These are phyloP conservation scores for Mycena sp. DNA, from an alignment of 1,284 basidiomycete genomes.

Conservation along the genomic window DNA sequence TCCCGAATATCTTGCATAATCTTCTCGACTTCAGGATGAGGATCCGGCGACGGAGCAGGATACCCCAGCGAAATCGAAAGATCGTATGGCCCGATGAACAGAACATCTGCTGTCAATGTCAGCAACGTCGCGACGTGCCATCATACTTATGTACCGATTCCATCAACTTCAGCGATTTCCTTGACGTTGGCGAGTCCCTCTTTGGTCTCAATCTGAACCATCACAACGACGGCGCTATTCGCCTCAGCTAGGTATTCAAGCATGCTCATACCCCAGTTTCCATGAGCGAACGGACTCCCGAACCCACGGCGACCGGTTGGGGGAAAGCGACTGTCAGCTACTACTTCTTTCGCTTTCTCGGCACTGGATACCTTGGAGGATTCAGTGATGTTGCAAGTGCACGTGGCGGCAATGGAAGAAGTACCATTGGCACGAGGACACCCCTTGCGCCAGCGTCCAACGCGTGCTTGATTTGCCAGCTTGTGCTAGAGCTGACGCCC, in stretches of 20 bases:
- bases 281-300: conserved; percentile 68
- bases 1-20: conserved; percentile 67
- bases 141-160: conserved; percentile 57
- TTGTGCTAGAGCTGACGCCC: conserved; percentile 58
- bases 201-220: conserved; percentile 74
- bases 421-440: conserved; percentile 72
- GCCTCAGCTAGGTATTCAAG: conserved; percentile 64
- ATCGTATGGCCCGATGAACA: conserved; percentile 77
- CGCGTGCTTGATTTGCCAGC: conserved; percentile 76
- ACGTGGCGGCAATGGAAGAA: background rate
- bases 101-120: conserved; percentile 38
- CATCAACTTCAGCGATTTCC: conserved; percentile 69
- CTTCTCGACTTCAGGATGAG: conserved; percentile 68
- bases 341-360: conserved; percentile 65
- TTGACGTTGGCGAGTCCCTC: conserved; percentile 69
- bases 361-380: conserved; percentile 59
- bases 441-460: conserved; percentile 72
- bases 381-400: background rate
- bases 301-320: conserved; percentile 67
- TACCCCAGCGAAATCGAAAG: conserved; percentile 68
- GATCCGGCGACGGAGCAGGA: conserved; percentile 67
- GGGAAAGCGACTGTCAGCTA: conserved; percentile 64
- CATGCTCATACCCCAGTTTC: conserved; percentile 59
- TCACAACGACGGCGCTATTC: conserved; percentile 65
- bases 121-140: background rate